Evolutionary conservation across 2,329 filamentous ascomycete genomes (phyloP), one percentile per base, ranked within the genome.

Genomic region (Westerdykella ornata): DNA sequence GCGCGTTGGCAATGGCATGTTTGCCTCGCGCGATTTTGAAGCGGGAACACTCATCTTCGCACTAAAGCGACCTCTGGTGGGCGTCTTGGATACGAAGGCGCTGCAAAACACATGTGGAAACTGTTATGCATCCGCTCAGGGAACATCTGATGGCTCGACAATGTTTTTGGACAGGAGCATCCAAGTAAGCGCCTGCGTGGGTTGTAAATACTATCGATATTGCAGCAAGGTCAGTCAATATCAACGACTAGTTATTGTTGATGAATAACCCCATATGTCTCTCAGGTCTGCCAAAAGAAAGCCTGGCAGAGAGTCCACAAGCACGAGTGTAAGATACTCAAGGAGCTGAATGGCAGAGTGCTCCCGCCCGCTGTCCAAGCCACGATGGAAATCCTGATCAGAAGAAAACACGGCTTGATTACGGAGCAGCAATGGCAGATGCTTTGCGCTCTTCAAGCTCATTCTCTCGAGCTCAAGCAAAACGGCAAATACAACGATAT

Each of bases 261-360:
- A 37, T 13, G 14, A 39, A 12, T 41, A n/a, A 30, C n/a, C n/a
- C 20, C 19, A 31, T 15, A 38, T 33, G 35, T 11, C 12, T 11
- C 20, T n/a, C 34, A 81, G 76, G 63, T 54, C 19, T 84, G 80
- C 56, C 80, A 84, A 64, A 63, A 68, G 33, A 68, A 71, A 51
- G 72, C 78, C 18, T 84, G 80, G 80, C 74, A 71, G 38, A 66
- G 70, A 14, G 68, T 69, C 8, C 80, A 84, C 63, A 79, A 78
- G 41, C 61, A 73, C 43, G 78, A 82, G 60, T 84, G 80, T 53
- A 68, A 72, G 19, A 68, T 75, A 5, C 73, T 75, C 39, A 66
- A 67, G 33, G 59, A 60, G 7, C 57, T 76, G 4, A 57, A 64
- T 14, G 52, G 59, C 26, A 65, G 59, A 37, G 56, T 63, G 29